Percentiles rank a stretch among this genome's conserved stretches.
Evolutionary conservation across 1,284 basidiomycete species (phyloP).

Genomic region (Rhodofomes roseus): DNA sequence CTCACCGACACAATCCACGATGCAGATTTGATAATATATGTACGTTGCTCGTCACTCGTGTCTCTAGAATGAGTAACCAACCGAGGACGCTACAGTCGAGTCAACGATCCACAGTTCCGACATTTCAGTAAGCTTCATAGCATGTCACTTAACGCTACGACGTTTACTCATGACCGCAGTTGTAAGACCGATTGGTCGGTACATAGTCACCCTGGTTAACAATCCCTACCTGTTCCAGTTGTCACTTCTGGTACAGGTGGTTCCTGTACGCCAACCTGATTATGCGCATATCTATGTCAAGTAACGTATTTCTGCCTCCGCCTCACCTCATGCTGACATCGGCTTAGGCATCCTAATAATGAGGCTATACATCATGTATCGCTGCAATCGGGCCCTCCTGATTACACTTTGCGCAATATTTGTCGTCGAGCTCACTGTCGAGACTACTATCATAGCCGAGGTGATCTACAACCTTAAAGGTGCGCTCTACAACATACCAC

Average conservation of each 20-base stretch:
- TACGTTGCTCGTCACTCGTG: background rate
- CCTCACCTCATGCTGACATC: background rate
- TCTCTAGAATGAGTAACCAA: background rate
- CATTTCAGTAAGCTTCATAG: background rate
- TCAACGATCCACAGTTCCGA: background rate
- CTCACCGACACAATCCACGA: background rate
- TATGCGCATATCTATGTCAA: background rate
- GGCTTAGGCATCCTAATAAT: conserved; percentile 2
- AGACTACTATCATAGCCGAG: background rate
- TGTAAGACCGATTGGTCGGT: background rate
- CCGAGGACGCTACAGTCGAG: background rate
- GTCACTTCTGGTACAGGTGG: conserved; percentile 4
- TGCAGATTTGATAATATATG: conserved; percentile 4
- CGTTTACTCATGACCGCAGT: background rate
- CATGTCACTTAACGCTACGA: background rate
- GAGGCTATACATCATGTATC: conserved; percentile 5
- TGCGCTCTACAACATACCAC: background rate
- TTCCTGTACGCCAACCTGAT: background rate
- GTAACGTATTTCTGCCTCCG: background rate
- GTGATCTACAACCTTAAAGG: background rate
- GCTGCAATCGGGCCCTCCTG: background rate
- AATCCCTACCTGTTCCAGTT: background rate
- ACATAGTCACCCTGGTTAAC: background rate
- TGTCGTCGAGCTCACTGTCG: background rate
- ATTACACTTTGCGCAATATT: conserved; percentile 1